Base-by-base conservation (phyloP, 768 basidiomycete species). In the Suillus placidus region DNA sequence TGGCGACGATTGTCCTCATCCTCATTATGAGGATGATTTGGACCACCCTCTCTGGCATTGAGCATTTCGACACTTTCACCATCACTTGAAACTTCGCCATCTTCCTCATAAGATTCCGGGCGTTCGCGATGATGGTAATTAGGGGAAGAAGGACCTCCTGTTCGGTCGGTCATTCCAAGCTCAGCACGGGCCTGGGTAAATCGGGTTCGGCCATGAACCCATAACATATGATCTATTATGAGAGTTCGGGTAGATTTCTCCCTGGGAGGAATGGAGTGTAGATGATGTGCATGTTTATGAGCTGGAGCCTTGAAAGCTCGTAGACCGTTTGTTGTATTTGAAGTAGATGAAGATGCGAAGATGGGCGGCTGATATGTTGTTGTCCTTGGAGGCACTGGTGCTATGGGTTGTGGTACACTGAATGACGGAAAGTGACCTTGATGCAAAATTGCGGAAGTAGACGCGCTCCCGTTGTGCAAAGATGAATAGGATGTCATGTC, bases 191-290 rank as follows among this genome's bases (percentile, higher is more conserved):
- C 92, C 75, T 95, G 93, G 9, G 89, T 88, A 68, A 93, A 92
- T 65, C 93, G 85, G 16, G 92, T 92, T 68, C 89, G 82, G 13
- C 84, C 88, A 76, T 94, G 93, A 8, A 89, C 90, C 91, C 91
- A 94, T 58, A 94, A 80, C 83, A 93, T 87, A 76, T 94, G 91
- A 76, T 95, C 93, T 64, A 95, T 87, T 70, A 94, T 95, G 64
- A 94, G 82, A 12, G 92, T 94, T 38, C 92, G 82, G 9, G 93
- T 94, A n/a, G 90, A 91, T 80, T 94, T 95, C 77, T 95, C 93
- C 45, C 91, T 80, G 3, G 92, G 93, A 3, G 93, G 93, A 38
- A 95, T 94, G 2, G 91, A 88, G 73, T 95, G 93, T 2, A 94
- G 78, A 73, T 94, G 92, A 74, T 94, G 93, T 0, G 93, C 93